These are phyloP conservation scores for Corynespora cassiicola DNA, from an alignment of 2,329 filamentous ascomycete species.

Conservation along the genomic window DNA sequence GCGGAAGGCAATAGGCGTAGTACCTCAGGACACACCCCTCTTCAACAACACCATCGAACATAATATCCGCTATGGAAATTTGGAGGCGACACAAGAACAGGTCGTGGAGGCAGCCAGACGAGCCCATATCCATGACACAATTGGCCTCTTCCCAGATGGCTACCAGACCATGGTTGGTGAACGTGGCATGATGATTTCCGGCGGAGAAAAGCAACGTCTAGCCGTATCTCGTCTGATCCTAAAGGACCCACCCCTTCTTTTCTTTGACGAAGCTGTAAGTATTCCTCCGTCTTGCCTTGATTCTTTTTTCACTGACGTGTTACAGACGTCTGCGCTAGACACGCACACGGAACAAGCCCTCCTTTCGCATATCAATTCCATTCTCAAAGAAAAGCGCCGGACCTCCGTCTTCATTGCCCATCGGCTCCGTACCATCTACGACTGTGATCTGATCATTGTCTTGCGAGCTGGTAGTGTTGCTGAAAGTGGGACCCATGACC, in stretches of 20 bases:
- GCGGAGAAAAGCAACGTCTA: conserved; percentile 90
- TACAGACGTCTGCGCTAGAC: conserved; percentile 80
- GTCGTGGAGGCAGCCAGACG: conserved; percentile 80
- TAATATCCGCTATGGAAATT: conserved; percentile 91
- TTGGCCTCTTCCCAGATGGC: conserved; percentile 79
- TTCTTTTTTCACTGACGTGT: conserved; percentile 9
- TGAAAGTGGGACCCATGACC: conserved; percentile 85
- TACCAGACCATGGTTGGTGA: conserved; percentile 93
- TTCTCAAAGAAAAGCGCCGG: conserved; percentile 83
- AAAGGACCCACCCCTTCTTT: conserved; percentile 87
- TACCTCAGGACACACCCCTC: conserved; percentile 94
- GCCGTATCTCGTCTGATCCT: conserved; percentile 83
- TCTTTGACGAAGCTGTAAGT: conserved; percentile 87
- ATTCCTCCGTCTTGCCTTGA: background rate
- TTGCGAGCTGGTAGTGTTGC: conserved; percentile 83
- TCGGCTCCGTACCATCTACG: conserved; percentile 88
- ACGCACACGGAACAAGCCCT: conserved; percentile 93
- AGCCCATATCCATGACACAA: conserved; percentile 80
- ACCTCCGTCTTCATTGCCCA: conserved; percentile 97
- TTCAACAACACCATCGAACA: conserved; percentile 97
- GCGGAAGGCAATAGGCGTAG: conserved; percentile 86
- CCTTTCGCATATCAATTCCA: conserved; percentile 90
- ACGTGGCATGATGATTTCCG: conserved; percentile 94
- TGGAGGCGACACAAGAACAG: conserved; percentile 75
- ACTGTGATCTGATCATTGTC: conserved; percentile 91